These are phyloP conservation scores for Cladosporium sp. DNA, from an alignment of 2,329 filamentous ascomycete genomes.

Conservation along the genomic window DNA sequence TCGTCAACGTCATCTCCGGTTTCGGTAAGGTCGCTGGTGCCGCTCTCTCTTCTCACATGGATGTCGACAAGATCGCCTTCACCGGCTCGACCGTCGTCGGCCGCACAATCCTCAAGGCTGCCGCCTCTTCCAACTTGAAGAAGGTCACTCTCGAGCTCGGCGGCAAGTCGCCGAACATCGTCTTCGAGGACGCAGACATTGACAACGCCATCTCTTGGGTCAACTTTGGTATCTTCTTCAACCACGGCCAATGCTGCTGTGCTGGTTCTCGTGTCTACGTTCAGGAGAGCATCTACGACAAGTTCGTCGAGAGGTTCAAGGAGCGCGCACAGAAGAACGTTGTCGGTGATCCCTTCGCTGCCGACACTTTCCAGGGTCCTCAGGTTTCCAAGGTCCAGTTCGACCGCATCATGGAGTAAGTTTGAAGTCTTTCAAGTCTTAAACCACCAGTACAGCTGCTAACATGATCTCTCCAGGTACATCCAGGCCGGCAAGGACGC, in stretches of 20 bases:
- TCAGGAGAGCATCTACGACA: constrained; percentile 51
- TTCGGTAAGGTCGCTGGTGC: constrained; percentile 56
- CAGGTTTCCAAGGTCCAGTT: constrained; percentile 64
- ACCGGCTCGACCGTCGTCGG: constrained; percentile 70
- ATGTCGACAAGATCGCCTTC: constrained; percentile 73
- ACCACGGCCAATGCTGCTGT: constrained; percentile 55
- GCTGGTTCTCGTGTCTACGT: constrained; percentile 53
- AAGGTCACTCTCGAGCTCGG: constrained; percentile 58
- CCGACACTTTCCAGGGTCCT: constrained; percentile 64
- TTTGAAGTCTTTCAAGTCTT: neutral
- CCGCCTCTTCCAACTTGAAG: constrained; percentile 48
- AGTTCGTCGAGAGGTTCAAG: constrained; percentile 66
- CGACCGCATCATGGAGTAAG: constrained; percentile 60
- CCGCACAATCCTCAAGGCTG: constrained; percentile 35
- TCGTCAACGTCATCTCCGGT: constrained; percentile 67
- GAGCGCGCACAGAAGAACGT: constrained; percentile 56
- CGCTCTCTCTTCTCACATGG: constrained; percentile 61
- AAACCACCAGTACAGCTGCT: constrained; percentile 57
- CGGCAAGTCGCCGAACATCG: constrained; percentile 56
- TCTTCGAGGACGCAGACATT: constrained; percentile 36
- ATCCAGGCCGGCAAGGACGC: constrained; percentile 44
- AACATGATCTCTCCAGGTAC: constrained; percentile 60
- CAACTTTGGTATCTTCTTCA: constrained; percentile 53
- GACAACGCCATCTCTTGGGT: constrained; percentile 56
- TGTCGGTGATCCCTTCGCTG: constrained; percentile 63